Evolutionary conservation across 768 basidiomycete species (phyloP), one percentile per base, ranked within the genome.

Genomic region (Suillus fuscotomentosus): DNA sequence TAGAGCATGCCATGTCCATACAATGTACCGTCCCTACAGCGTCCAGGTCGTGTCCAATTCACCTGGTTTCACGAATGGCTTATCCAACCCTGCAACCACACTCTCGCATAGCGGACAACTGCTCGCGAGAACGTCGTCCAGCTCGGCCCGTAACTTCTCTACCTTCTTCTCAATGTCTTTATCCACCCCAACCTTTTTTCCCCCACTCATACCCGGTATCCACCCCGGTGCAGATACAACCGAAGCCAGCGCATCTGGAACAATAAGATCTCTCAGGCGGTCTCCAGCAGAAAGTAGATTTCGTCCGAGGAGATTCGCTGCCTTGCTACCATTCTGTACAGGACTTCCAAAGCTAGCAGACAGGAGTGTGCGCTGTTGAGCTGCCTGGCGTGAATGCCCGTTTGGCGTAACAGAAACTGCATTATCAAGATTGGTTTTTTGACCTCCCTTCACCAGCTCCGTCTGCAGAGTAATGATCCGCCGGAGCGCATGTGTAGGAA

Each of bases 31-130:
- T 38, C 34, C 41, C 61, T 77, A 95, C 67, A 94, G 72, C 63
- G 84, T 80, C 93, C 93, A 95, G 61, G 88, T 91, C 61, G 82
- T 80, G 76, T 94, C 91, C 48, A 83, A 80, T 76, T 95, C 94
- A 38, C 88, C 94, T 41, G 88, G 85, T 68, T 84, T 82, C 57
- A 92, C 86, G 70, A 99, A 99, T 14, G 94, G 88, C 74, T 87
- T 90, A 74, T 99, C 96, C 69, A 99, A 76, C 6, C 91, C 90
- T 5, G 82, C 87, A 53, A 97, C 84, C 20, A 95, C 91, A 66
- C 89, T 89, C 73, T 99, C 97, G 75, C 97, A 99, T 63, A 98
- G 77, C 38, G 96, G 95, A 79, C 97, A 99, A 65, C 84, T 92
- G 68, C 90, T 89, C 20, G 95, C 90, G 47, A 99, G 80, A 65